Evolutionary conservation across 805 yeast species (phyloP).

Genomic region (Candida yuanshanica): DNA sequence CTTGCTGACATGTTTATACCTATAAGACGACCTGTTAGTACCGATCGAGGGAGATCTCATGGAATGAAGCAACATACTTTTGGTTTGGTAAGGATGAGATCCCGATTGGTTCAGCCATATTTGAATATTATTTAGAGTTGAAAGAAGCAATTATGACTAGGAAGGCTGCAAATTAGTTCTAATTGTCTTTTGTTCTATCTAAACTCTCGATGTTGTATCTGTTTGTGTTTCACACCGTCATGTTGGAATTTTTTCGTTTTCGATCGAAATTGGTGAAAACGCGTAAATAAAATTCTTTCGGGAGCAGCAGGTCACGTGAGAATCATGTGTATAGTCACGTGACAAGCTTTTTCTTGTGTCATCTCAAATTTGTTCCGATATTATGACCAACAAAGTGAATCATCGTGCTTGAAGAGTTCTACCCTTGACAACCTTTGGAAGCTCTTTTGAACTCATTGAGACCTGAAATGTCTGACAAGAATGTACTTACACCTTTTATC

Average conservation of each 20-base stretch:
- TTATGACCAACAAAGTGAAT: too few relatives aligned
- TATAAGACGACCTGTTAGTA: slow-evolving; percentile 19
- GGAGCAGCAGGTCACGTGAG: background rate
- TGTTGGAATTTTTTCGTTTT: background rate
- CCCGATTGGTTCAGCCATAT: slow-evolving; percentile 26
- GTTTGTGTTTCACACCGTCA: background rate
- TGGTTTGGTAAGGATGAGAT: slow-evolving; percentile 26
- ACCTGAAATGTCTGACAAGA: background rate
- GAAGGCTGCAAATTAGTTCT: too few relatives aligned
- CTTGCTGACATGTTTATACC: slow-evolving; percentile 70
- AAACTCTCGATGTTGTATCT: too few relatives aligned
- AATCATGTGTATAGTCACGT: background rate
- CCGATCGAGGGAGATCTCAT: background rate
- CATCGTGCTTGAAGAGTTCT: too few relatives aligned
- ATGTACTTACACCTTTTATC: slow-evolving; percentile 48
- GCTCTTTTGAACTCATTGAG: too few relatives aligned
- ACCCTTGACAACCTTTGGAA: too few relatives aligned
- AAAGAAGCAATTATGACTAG: too few relatives aligned
- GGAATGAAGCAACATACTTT: slow-evolving; percentile 17
- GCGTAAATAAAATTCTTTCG: background rate
- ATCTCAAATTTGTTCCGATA: too few relatives aligned
- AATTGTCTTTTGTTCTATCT: background rate
- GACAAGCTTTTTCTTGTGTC: background rate
- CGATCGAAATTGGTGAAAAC: background rate
- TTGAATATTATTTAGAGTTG: too few relatives aligned